A percentile compares a stretch with the other conserved stretches of the same genome.
These are phyloP conservation scores for Entomortierella lignicola DNA, from an alignment of 192 early-diverging fungal species.

Conservation along the genomic window DNA sequence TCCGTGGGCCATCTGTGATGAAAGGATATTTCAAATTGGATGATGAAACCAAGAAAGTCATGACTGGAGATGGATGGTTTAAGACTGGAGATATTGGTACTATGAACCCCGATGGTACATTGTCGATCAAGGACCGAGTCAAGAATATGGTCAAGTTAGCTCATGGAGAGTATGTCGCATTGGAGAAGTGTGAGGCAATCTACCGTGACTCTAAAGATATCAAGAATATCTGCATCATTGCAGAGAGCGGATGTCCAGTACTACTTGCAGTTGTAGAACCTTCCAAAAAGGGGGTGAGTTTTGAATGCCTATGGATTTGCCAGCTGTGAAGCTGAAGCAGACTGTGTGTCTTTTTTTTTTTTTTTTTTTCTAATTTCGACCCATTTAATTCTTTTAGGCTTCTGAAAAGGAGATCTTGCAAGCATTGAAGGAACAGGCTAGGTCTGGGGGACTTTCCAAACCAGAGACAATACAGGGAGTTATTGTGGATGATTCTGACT, in stretches of 20 bases:
- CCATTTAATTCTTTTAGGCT: constrained; percentile 4
- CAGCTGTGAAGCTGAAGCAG: too few species aligned
- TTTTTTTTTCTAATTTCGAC: background rate
- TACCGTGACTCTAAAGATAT: constrained; percentile 79
- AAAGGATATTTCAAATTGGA: constrained; percentile 75
- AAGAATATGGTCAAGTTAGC: constrained; percentile 85
- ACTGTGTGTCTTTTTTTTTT: too few species aligned
- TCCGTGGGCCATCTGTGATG: constrained; percentile 71
- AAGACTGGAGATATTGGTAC: constrained; percentile 83
- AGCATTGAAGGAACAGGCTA: constrained; percentile 66
- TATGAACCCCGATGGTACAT: constrained; percentile 74
- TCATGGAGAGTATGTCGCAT: constrained; percentile 78
- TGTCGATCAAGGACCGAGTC: constrained; percentile 82
- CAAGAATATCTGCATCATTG: constrained; percentile 79
- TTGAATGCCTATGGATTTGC: background rate
- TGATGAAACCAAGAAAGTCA: constrained; percentile 66
- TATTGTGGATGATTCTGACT: constrained; percentile 70
- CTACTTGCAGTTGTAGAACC: constrained; percentile 82
- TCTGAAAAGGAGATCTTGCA: constrained; percentile 59
- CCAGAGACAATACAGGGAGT: constrained; percentile 73
- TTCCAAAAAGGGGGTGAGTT: constrained; percentile 41
- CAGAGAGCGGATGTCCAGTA: constrained; percentile 71
- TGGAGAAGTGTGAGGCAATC: constrained; percentile 68
- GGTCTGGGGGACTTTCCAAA: constrained; percentile 63
- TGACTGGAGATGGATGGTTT: constrained; percentile 77